phyloP scores from a whole-genome alignment of 805 yeast genomes.

The Jamesozyma gamospora region DNA sequence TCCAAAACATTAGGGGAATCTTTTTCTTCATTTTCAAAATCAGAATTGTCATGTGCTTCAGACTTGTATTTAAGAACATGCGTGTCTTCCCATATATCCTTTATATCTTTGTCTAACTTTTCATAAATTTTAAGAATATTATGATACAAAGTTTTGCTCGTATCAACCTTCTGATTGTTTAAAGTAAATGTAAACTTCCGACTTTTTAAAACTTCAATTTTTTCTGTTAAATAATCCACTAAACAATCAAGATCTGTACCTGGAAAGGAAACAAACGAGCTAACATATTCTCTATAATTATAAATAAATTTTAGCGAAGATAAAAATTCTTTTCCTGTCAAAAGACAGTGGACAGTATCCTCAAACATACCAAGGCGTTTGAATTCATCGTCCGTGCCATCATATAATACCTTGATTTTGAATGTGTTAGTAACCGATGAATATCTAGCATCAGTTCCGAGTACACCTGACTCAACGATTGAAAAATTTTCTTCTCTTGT shows the following conservation, averaged over 20 bases:
- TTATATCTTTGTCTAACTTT: slow-evolving; percentile 35
- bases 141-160: slow-evolving; percentile 64
- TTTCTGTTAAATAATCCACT: background rate
- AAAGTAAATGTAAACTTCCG: background rate
- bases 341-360: background rate
- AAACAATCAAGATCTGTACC: too few species aligned
- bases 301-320: background rate
- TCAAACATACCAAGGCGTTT: background rate
- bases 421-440: slow-evolving; percentile 64
- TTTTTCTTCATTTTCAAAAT: slow-evolving; percentile 17
- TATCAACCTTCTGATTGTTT: background rate
- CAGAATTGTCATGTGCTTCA: slow-evolving; percentile 9
- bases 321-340: background rate
- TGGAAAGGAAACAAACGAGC: background rate
- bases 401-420: slow-evolving; percentile 40
- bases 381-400: slow-evolving; percentile 48
- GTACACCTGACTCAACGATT: slow-evolving; percentile 36
- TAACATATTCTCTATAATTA: background rate
- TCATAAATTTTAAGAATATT: slow-evolving; percentile 46
- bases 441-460: slow-evolving; percentile 36
- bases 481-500: slow-evolving; percentile 68
- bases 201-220: background rate
- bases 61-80: slow-evolving; percentile 42
- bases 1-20: too few species aligned
- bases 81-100: slow-evolving; percentile 46